Conservation (phyloP, 2,329 filamentous ascomycete species). For the Pezicula neosporulosa region DNA sequence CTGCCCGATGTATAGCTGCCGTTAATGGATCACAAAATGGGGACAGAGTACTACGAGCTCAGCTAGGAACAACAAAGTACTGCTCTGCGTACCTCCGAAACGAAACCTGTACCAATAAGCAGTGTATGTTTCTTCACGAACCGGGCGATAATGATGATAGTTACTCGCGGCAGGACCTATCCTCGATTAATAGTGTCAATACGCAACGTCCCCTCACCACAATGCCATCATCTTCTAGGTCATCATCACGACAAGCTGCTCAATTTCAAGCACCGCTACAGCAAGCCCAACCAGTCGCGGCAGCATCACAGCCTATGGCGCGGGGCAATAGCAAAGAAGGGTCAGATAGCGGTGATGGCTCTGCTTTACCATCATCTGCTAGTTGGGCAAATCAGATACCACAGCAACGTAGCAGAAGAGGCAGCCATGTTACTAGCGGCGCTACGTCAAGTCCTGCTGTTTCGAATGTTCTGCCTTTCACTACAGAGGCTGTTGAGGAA, state of each 20-base stretch:
- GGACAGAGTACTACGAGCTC: constrained; percentile 77
- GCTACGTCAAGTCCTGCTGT: constrained; percentile 79
- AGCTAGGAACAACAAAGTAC: constrained; percentile 91
- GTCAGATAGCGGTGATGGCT: constrained; percentile 71
- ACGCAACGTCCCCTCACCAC: constrained; percentile 65
- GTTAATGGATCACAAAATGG: constrained; percentile 93
- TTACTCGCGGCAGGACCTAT: constrained; percentile 90
- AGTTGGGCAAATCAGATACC: constrained; percentile 81
- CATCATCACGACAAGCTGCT: constrained; percentile 50
- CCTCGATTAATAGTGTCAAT: constrained; percentile 87
- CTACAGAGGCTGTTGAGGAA: constrained; percentile 47
- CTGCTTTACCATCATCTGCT: constrained; percentile 88
- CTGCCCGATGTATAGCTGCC: constrained; percentile 81
- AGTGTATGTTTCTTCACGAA: constrained; percentile 98
- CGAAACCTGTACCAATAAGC: constrained; percentile 90
- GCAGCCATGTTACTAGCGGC: constrained; percentile 77
- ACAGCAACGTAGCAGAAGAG: constrained; percentile 63
- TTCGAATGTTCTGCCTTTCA: constrained; percentile 53
- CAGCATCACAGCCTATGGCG: constrained; percentile 61
- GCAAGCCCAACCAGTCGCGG: constrained; percentile 26
- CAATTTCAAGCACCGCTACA: constrained; percentile 31
- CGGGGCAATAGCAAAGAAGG: constrained; percentile 77
- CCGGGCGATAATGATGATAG: constrained; percentile 97
- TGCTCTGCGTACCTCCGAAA: constrained; percentile 95
- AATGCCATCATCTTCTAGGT: constrained; percentile 47